Evolutionary conservation across 2,329 filamentous ascomycete genomes (phyloP).

Genomic region (Penicillium sp.): DNA sequence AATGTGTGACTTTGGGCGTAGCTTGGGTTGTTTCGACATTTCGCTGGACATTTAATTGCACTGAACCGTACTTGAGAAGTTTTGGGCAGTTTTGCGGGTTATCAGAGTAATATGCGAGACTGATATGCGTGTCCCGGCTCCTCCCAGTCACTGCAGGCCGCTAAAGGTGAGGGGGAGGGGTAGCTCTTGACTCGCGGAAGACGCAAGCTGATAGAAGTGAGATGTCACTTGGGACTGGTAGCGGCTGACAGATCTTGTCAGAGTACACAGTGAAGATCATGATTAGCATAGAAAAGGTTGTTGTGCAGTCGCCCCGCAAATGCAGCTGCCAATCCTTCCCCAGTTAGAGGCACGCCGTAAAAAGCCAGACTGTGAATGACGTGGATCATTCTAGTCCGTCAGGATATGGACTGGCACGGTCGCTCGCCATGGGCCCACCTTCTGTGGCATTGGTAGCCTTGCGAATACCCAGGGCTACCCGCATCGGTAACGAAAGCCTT

Average conservation of each 20-base stretch:
- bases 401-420: constrained; percentile 33
- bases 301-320: constrained; percentile 33
- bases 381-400: constrained; percentile 37
- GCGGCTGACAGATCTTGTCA: constrained; percentile 24
- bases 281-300: constrained; percentile 24
- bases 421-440: constrained; percentile 31
- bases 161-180: constrained; percentile 22
- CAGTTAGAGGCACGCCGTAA: constrained; percentile 27
- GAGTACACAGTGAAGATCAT: constrained; percentile 31
- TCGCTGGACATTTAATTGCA: constrained; percentile 3
- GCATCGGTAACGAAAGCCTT: constrained; percentile 18
- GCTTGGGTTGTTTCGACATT: constrained; percentile 50
- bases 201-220: constrained; percentile 13
- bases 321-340: constrained; percentile 27
- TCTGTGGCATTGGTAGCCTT: constrained; percentile 33
- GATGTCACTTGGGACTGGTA: constrained; percentile 22
- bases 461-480: constrained; percentile 26
- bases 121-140: constrained; percentile 11
- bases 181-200: constrained; percentile 18
- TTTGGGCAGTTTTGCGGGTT: not conserved
- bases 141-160: constrained; percentile 16
- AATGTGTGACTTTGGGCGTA: constrained; percentile 44
- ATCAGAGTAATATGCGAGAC: not conserved
- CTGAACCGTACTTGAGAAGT: not conserved
- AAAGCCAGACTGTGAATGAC: constrained; percentile 32